These are phyloP conservation scores for Balakata baccata DNA, from an alignment of 345 rosid genomes.

Conservation along the genomic window DNA sequence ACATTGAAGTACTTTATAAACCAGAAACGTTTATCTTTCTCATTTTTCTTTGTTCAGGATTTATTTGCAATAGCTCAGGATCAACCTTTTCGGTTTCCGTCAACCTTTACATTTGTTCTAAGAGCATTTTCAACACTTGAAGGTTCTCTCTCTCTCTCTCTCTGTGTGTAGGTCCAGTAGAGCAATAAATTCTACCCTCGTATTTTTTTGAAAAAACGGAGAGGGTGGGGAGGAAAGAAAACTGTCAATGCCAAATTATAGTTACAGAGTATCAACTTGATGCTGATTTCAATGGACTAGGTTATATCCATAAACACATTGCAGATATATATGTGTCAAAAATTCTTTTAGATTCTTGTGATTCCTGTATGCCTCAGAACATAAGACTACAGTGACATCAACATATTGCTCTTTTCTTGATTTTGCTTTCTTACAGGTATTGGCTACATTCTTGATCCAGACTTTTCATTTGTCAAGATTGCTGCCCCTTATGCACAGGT, in stretches of 20 bases:
- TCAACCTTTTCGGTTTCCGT: constrained; percentile 91
- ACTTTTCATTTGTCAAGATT: constrained; percentile 78
- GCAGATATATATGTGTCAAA: background rate
- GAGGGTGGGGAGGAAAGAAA: background rate
- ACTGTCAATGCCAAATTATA: background rate
- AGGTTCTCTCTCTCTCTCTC: constrained; percentile 42
- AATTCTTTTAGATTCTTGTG: background rate
- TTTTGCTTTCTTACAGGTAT: constrained; percentile 55
- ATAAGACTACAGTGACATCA: background rate
- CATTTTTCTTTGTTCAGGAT: constrained; percentile 47
- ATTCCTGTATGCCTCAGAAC: background rate
- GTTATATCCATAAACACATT: background rate
- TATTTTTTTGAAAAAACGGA: too few relatives aligned
- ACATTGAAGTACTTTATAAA: too few relatives aligned
- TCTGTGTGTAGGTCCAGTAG: background rate
- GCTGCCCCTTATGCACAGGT: constrained; percentile 98
- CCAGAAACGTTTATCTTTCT: constrained; percentile 2
- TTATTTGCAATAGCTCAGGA: constrained; percentile 91
- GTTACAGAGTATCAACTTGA: background rate
- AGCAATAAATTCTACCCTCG: background rate
- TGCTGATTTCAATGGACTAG: background rate
- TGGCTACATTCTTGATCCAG: constrained; percentile 74
- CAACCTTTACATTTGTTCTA: constrained; percentile 80
- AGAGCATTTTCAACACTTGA: constrained; percentile 95
- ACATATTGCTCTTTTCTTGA: constrained; percentile 4